phyloP scores from a whole-genome alignment of 352 stramenopile species.

The Phytophthora meadii region DNA sequence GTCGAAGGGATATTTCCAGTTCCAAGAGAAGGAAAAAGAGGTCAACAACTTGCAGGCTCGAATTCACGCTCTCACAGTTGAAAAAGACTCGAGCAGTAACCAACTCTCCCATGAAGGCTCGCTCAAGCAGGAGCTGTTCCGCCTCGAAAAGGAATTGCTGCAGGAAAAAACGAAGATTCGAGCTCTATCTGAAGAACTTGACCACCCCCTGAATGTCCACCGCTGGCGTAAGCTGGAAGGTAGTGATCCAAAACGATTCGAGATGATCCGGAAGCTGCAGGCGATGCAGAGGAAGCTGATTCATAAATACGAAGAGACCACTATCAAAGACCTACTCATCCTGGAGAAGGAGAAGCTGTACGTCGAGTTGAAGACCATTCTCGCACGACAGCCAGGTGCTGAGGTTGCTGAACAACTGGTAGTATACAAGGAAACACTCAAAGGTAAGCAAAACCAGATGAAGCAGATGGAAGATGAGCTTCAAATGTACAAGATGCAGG shows the following conservation, averaged over 20 bases:
- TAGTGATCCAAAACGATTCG: constrained; percentile 88
- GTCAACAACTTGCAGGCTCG: constrained; percentile 58
- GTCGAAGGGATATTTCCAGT: constrained; percentile 79
- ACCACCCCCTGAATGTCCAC: constrained; percentile 93
- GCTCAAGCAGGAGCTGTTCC: constrained; percentile 67
- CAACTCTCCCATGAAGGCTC: constrained; percentile 65
- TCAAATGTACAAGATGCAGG: constrained; percentile 93
- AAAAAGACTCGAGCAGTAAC: constrained; percentile 71
- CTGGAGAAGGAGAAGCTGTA: constrained; percentile 93
- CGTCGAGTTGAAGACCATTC: constrained; percentile 90
- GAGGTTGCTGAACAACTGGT: constrained; percentile 89
- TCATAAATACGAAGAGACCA: constrained; percentile 78
- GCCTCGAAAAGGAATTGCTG: constrained; percentile 77
- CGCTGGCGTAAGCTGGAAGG: constrained; percentile 91
- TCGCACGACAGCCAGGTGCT: constrained; percentile 86
- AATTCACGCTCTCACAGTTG: constrained; percentile 63
- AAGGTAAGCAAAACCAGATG: constrained; percentile 84
- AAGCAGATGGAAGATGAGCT: constrained; percentile 92
- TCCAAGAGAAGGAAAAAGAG: constrained; percentile 71
- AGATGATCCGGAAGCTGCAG: constrained; percentile 91
- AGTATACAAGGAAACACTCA: constrained; percentile 90
- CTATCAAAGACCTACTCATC: constrained; percentile 75
- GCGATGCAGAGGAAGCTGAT: constrained; percentile 86
- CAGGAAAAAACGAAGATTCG: constrained; percentile 89
- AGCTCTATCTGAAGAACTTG: constrained; percentile 89